phyloP scores from a whole-genome alignment of 805 yeast genomes.

The Candida insectorum region DNA sequence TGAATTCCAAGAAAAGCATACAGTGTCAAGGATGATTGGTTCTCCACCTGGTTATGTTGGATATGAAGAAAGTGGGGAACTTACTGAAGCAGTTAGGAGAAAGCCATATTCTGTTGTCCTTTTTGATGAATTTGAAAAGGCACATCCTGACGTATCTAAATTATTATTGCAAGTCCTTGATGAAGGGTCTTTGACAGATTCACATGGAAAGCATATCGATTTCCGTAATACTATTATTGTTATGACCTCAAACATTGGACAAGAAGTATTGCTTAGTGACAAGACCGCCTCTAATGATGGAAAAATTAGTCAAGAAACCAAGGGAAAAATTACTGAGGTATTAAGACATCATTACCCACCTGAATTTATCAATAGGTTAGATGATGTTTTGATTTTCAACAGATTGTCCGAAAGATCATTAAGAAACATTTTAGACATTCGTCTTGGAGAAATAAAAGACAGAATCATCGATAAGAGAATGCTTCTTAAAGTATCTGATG shows the following conservation, averaged over 20 bases:
- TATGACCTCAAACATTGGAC: constrained; percentile 97
- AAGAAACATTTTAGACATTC: constrained; percentile 76
- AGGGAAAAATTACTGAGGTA: constrained; percentile 57
- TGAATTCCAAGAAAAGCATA: constrained; percentile 93
- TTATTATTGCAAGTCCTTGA: constrained; percentile 87
- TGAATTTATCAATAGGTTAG: constrained; percentile 91
- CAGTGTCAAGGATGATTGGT: constrained; percentile 87
- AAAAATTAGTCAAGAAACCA: constrained; percentile 50
- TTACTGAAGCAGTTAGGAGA: constrained; percentile 93
- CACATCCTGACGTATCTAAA: constrained; percentile 94
- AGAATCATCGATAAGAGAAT: constrained; percentile 80
- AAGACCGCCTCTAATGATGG: constrained; percentile 57
- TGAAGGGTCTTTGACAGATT: constrained; percentile 92
- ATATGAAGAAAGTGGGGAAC: constrained; percentile 92
- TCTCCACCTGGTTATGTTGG: constrained; percentile 99
- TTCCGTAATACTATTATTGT: constrained; percentile 93
- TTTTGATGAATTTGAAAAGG: constrained; percentile 96
- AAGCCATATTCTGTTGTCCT: constrained; percentile 91
- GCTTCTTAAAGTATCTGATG: constrained; percentile 47
- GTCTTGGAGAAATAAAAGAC: constrained; percentile 77
- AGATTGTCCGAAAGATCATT: constrained; percentile 76
- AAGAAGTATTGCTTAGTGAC: constrained; percentile 76
- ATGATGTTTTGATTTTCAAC: constrained; percentile 91
- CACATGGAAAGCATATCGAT: constrained; percentile 92
- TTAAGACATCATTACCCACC: constrained; percentile 83